A percentile compares a stretch with the other conserved stretches of the same genome.
Conservation (phyloP, 768 basidiomycete genomes). For the Neoboletus brunneissimus region DNA sequence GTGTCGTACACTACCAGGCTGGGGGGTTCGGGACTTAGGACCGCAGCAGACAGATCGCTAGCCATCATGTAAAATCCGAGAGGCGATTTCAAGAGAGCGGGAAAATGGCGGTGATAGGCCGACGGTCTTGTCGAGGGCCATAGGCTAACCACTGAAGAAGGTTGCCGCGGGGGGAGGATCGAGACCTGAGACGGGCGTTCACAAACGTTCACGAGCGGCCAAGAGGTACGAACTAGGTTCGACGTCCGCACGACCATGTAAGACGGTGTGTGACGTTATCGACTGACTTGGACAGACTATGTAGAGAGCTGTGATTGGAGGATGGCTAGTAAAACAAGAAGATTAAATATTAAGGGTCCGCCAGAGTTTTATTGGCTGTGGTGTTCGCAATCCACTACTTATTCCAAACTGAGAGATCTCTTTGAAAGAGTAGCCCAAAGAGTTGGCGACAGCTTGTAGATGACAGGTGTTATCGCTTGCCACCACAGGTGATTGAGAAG, state of each 20-base stretch:
- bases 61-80: slow-evolving; percentile 7
- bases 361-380: too few species aligned
- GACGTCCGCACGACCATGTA: background rate
- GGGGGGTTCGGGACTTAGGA: slow-evolving; percentile 7
- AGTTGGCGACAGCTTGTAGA: background rate
- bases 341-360: background rate
- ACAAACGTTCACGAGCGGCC: background rate
- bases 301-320: background rate
- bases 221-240: background rate
- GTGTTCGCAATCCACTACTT: background rate
- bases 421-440: background rate
- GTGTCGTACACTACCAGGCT: slow-evolving; percentile 15
- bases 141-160: slow-evolving; percentile 18
- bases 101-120: slow-evolving; percentile 29
- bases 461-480: background rate
- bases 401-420: background rate
- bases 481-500: too few species aligned
- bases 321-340: background rate
- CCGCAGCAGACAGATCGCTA: slow-evolving; percentile 10
- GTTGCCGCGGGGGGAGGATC: slow-evolving; percentile 18
- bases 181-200: slow-evolving; percentile 11
- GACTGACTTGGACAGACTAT: background rate
- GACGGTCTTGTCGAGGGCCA: slow-evolving; percentile 8
- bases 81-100: slow-evolving; percentile 18
- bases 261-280: background rate